Evolutionary conservation across 2,329 filamentous ascomycete species (phyloP), one percentile per base, ranked within the genome.

Genomic region (Aspergillus sp.): DNA sequence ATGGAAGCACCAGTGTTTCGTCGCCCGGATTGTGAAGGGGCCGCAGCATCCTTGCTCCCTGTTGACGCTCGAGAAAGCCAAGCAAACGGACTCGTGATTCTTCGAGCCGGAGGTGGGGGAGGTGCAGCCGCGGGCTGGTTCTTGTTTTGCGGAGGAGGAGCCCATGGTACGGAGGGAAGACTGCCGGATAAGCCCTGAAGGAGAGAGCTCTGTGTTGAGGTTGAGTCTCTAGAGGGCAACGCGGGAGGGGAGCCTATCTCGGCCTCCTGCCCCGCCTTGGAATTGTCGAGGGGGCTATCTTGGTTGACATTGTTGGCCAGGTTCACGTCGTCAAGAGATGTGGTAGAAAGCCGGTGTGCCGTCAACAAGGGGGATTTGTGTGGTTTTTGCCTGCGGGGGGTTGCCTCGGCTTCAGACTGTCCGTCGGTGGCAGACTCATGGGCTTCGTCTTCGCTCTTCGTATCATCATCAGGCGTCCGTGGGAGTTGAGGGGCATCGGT

Each of bases 1-100:
- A 93, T 82, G 0, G 91, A 96, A 65, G 90, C 90, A 51, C 85
- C 86, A 1, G 91, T 96, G 68, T 93, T 91, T 70, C 91, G 83
- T 65, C 88, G 79, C 41, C 76, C 76, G 27, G 75, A 72, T 24
- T 71, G 64, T 34, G 69, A 77, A 59, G 82, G 82, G 5, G 86
- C 82, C 51, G 84, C 82, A 42, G 79, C 72, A 52, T 83, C 84
- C 70, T 82, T 83, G 37, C 82, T 81, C 11, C 75, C 73, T 27
- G 74, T 75, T 22, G 86, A 84, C 71, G 82, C 88, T 64, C 91
- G 82, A 33, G 90, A 91, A 40, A 96, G 82, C 87, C 90, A 93
- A 40, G 90, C 86, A 67, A 96, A 96, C n/a, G 89, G 91, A 65
- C 90, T 91, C 8, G 90, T 93, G 55, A 96, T 83, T 73, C 95